Conservation (phyloP, 371 early-diverging fungal species). For the Saksenaea oblongispora region DNA sequence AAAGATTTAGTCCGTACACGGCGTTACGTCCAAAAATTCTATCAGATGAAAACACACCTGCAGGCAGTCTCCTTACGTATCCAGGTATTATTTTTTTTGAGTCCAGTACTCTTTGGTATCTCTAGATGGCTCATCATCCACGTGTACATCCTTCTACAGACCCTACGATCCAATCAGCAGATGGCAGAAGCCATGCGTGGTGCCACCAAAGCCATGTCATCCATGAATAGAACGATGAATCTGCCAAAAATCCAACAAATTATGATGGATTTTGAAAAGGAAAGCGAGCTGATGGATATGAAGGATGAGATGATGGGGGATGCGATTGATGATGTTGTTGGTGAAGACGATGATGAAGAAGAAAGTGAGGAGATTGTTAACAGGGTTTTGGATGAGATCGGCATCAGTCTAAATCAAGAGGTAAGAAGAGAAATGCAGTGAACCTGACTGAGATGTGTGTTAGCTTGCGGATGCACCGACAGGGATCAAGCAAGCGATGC, state of each 20-base stretch:
- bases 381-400: slow-evolving; percentile 95
- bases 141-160: slow-evolving; percentile 40
- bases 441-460: neutral
- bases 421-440: slow-evolving; percentile 30
- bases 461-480: slow-evolving; percentile 68
- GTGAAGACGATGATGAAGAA: slow-evolving; percentile 90
- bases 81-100: slow-evolving; percentile 59
- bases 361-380: slow-evolving; percentile 91
- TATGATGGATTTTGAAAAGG: slow-evolving; percentile 96
- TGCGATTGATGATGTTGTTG: slow-evolving; percentile 94
- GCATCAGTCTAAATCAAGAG: slow-evolving; percentile 72
- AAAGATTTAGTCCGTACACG: slow-evolving; percentile 96
- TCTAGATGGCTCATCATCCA: neutral
- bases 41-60: slow-evolving; percentile 92
- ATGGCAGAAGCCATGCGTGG: slow-evolving; percentile 97
- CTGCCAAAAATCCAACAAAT: slow-evolving; percentile 91
- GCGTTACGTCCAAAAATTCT: slow-evolving; percentile 92
- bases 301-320: slow-evolving; percentile 98
- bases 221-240: slow-evolving; percentile 96
- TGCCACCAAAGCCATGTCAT: slow-evolving; percentile 92
- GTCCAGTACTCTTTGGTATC: neutral
- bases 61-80: slow-evolving; percentile 92
- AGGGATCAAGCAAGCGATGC: slow-evolving; percentile 51
- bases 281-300: slow-evolving; percentile 97
- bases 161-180: slow-evolving; percentile 89